Evolutionary conservation across 1,139 yeast species (phyloP).

Genomic region (Citeromyces hawaiiensis): DNA sequence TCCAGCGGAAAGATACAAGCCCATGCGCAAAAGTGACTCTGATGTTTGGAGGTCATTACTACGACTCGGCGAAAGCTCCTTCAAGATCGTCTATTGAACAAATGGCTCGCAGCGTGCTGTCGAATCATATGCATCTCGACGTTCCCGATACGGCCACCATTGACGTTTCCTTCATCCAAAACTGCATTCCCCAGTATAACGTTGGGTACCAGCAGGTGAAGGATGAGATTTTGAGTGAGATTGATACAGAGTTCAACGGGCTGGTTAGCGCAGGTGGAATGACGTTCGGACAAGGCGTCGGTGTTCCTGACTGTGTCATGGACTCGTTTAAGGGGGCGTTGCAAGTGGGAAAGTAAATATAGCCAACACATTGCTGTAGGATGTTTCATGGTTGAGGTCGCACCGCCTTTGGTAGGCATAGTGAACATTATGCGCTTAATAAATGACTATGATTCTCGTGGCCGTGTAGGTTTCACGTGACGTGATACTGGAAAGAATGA

Average conservation of each 20-base stretch:
- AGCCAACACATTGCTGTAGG: too few relatives aligned
- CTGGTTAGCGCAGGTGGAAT: conserved; percentile 64
- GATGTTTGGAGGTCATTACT: conserved; percentile 81
- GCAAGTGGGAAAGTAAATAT: conserved; percentile 1
- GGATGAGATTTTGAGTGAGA: conserved; percentile 19
- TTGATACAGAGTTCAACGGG: conserved; percentile 22
- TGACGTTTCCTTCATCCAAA: conserved; percentile 20
- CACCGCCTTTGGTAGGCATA: too few relatives aligned
- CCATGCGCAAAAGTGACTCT: conserved; percentile 62
- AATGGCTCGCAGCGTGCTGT: conserved; percentile 32
- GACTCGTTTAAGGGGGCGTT: conserved; percentile 48
- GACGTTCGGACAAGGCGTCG: conserved; percentile 72
- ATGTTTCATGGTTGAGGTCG: too few relatives aligned
- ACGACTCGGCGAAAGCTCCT: conserved; percentile 24
- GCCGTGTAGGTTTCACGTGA: too few relatives aligned
- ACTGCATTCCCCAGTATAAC: conserved; percentile 73
- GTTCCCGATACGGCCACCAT: conserved; percentile 19
- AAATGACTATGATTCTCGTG: too few relatives aligned
- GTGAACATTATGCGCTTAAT: too few relatives aligned
- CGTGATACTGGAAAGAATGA: too few relatives aligned
- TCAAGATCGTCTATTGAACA: conserved; percentile 25
- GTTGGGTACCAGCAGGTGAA: conserved; percentile 53
- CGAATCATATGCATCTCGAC: conserved; percentile 34
- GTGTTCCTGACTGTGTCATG: conserved; percentile 78
- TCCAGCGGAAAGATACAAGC: background rate